Evolutionary conservation across 306 rosid species (phyloP).

Genomic region (Trifolium subterraneum): DNA sequence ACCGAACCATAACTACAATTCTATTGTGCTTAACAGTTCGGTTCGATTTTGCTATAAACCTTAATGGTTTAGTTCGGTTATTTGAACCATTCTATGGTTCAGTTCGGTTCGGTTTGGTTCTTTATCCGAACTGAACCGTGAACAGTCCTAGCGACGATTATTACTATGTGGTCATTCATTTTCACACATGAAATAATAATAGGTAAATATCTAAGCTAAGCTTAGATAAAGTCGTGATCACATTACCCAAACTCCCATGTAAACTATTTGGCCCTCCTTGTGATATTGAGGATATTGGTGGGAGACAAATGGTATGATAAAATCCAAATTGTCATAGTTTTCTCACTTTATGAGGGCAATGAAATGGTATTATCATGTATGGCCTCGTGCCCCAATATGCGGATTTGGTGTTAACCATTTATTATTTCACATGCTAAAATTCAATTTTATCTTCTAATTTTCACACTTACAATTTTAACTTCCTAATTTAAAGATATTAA

Average conservation of each 20-base stretch:
- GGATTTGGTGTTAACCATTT: slow-evolving; percentile 39
- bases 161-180: slow-evolving; percentile 32
- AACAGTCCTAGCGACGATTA: no score
- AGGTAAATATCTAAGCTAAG: slow-evolving; percentile 56
- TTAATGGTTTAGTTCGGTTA: no score
- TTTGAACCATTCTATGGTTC: no score
- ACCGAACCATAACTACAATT: no score
- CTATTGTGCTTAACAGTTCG: no score
- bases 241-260: slow-evolving; percentile 52
- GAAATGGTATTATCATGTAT: slow-evolving; percentile 45
- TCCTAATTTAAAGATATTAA: no score
- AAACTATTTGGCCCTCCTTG: slow-evolving; percentile 34
- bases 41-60: no score
- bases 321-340: slow-evolving; percentile 51
- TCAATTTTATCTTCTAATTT: no score
- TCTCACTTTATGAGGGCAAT: slow-evolving; percentile 51
- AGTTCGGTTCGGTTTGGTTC: no score
- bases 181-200: slow-evolving; percentile 47
- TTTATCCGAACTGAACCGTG: no score
- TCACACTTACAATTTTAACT: no score
- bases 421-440: not conserved
- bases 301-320: slow-evolving; percentile 54
- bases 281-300: slow-evolving; percentile 51
- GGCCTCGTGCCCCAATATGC: slow-evolving; percentile 44
- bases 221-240: slow-evolving; percentile 52